Evolutionary conservation across 495 filamentous ascomycete species (phyloP).

Genomic region (Tuber brumale): DNA sequence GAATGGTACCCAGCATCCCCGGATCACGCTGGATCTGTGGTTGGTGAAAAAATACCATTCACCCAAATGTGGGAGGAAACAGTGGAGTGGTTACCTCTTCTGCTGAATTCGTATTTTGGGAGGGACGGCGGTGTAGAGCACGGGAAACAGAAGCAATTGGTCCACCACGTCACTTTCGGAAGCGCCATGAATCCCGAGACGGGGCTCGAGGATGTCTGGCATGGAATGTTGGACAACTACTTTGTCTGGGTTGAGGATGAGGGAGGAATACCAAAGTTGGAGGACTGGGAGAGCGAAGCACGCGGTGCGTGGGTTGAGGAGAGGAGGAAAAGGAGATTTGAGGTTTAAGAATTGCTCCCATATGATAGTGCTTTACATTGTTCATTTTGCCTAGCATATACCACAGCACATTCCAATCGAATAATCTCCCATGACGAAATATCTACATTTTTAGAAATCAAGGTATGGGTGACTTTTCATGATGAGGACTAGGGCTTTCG

Average conservation of each 20-base stretch:
- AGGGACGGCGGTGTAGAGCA: background rate
- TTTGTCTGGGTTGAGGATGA: constrained; percentile 30
- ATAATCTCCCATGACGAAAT: background rate
- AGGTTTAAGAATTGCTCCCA: background rate
- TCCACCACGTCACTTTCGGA: constrained; percentile 34
- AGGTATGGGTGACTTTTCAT: background rate
- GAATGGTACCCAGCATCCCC: constrained; percentile 30
- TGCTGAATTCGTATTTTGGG: constrained; percentile 31
- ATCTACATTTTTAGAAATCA: background rate
- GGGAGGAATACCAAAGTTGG: constrained; percentile 23
- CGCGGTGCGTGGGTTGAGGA: constrained; percentile 23
- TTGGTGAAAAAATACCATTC: constrained; percentile 28
- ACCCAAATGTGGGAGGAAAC: constrained; percentile 39
- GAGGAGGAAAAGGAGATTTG: constrained; percentile 24
- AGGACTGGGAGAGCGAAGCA: constrained; percentile 30
- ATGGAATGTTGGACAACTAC: constrained; percentile 33
- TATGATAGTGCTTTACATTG: background rate
- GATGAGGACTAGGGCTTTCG: background rate
- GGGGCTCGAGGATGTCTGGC: constrained; percentile 35
- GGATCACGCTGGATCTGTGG: background rate
- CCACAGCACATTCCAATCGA: background rate
- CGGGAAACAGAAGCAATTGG: constrained; percentile 17
- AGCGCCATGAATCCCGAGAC: constrained; percentile 32
- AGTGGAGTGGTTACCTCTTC: constrained; percentile 26
- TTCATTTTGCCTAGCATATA: background rate